Evolutionary conservation across 352 stramenopile genomes (phyloP), one percentile per base, ranked within the genome.

Genomic region (Halophytophthora polymorphica): DNA sequence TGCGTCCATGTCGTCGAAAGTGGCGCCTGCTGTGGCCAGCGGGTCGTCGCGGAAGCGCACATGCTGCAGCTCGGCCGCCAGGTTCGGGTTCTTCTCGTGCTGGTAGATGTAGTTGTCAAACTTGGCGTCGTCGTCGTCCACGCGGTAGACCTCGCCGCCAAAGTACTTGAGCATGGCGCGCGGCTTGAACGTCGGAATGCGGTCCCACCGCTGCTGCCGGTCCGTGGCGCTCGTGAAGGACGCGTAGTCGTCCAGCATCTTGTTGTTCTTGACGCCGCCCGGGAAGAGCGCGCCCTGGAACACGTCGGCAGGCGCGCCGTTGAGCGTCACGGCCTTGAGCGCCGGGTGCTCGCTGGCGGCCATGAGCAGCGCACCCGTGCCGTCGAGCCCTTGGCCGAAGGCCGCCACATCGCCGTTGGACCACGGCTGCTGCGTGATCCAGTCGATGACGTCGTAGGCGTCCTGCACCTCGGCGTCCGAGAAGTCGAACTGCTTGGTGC

Each of bases 101-200:
- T 90, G 64, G 41, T 73, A 46, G 25, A 90, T 73, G 66, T 86
- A 81, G 37, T 73, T 64, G 34, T 73, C 55, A 48, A 90, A 72
- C 58, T 88, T 85, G 6, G 71, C 68, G 11, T 72, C 61, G 57
- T 88, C 70, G 33, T 85, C 67, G 50, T 93, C 72, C 49, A 93
- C 83, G n/a, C 66, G 67, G 64, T 88, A 88, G n/a, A 93, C 73
- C 53, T 84, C 80, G 19, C 83, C 83, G 44, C 83, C 83, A 61
- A 93, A 93, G 58, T 88, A 68, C 43, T 88, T 89, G 63, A 93
- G 84, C 83, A 93, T 93, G 14, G 90, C 62, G 13, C 83, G 73
- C 35, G 79, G 65, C 63, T 90, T 89, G 41, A 93, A 68, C 28
- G 73, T 74, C 12, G 83, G 83, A 58, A 93, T 89, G 11, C 66